Evolutionary conservation across 352 stramenopile species (phyloP), one percentile per base, ranked within the genome.

Genomic region (Globisporangium lucens): DNA sequence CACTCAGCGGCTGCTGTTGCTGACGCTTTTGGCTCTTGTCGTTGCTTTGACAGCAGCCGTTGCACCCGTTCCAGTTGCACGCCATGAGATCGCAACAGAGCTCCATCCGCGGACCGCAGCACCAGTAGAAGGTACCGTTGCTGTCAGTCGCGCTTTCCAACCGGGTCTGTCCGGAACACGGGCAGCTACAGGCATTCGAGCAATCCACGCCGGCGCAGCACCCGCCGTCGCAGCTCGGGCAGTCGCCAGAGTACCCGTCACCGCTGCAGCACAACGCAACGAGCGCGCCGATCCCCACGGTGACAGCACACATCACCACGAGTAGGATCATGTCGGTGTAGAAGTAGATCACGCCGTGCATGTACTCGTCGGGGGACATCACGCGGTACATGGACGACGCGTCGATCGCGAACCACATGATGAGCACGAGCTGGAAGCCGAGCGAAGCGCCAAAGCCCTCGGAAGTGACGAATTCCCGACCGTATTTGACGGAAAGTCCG

Each of bases 281-380:
- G 33, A 51, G 22, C 12, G 51, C 63, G 15, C 33, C 68, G 30
- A 79, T 68, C 4, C 68, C 76, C 20, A 72, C 75, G 20, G 82
- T 65, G 43, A 80, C 75, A 68, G 77, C 75, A 35, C 68, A 64
- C 57, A 78, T 68, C n/a, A 75, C 75, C 43, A 77, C 66, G 52
- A 88, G 69, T 61, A 85, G 69, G 46, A 88, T 72, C 63, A 88
- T 79, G 64, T 88, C 80, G 49, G 80, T 81, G 72, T 88, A 88
- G 58, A 88, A 88, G 66, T 86, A 86, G 60, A 88, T 78, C 53
- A 88, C 79, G 55, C 80, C 80, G 66, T 81, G 81, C 77, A 88
- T 88, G 76, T 86, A 86, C 68, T 88, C 80, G 60, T 89, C 80
- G 0, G 80, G 80, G 7, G 78, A 85, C 68, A 89, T 73, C 51